Evolutionary conservation across 805 yeast genomes (phyloP), one percentile per base, ranked within the genome.

Genomic region (Candida germanica): DNA sequence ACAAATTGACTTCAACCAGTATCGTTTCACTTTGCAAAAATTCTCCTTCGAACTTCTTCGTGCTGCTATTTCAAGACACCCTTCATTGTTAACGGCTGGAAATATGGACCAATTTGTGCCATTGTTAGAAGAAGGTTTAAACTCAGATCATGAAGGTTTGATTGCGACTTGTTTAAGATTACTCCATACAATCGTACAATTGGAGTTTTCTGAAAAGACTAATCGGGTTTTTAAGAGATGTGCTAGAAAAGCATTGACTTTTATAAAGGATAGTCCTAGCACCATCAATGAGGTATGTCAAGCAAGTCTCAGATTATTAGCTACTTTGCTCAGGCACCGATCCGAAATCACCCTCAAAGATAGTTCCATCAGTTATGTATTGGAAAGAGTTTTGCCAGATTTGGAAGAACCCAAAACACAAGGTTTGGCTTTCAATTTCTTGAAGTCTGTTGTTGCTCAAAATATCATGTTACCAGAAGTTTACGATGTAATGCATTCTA

Each of bases 351-450:
- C 75, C 32, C 56, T 88, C 47, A 84, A 83, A 47, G 83, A 80
- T 21, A 64, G 77, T 2, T 87, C 95, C 0, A 55, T 88, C 24
- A 80, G 85, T 37, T 87, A 83, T 53, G 65, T 91, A 16, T 61
- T 93, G 43, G 75, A 76, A 8, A 72, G 85, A 46, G 65, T 93
- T 29, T 77, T 76, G 53, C 94, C 96, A 1, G 98, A 93, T 60
- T 64, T 93, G 42, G 88, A 85, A 50, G 96, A 91, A 48, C 96
- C 96, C 8, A 81, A 77, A 47, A 77, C 82, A 45, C 97, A 91
- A 56, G 88, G 95, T 26, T 70, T 87, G 29, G 95, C 97, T 0
- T 87, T 89, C 58, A 79, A 81, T 35, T 88, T 91, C 49, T 58
- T 93, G 48, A 83, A 81, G 45, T 77, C 96, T 0, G 69, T 89